Evolutionary conservation across 768 basidiomycete genomes (phyloP).

Genomic region (Suillus subalutaceus): DNA sequence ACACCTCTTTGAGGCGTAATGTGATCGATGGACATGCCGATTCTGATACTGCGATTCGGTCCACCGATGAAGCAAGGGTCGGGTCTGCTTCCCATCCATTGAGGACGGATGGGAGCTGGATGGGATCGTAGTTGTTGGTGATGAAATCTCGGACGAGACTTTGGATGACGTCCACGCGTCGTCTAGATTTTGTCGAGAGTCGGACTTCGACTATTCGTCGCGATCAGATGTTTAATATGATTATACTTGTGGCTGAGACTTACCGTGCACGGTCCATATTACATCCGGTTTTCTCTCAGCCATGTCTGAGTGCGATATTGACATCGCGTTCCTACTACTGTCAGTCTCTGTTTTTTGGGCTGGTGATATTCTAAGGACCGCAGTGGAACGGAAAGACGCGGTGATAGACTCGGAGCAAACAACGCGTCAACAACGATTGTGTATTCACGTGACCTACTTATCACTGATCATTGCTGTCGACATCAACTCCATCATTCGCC

Average conservation of each 20-base stretch:
- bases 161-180: conserved; percentile 77
- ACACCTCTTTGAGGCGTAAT: conserved; percentile 57
- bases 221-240: neutral
- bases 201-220: conserved; percentile 76
- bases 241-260: conserved; percentile 15
- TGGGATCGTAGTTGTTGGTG: conserved; percentile 57
- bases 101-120: conserved; percentile 71
- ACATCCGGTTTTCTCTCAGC: conserved; percentile 9
- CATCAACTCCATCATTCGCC: conserved; percentile 1
- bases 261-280: conserved; percentile 72
- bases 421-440: conserved; percentile 51
- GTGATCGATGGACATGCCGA: conserved; percentile 61
- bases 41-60: conserved; percentile 75
- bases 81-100: conserved; percentile 80
- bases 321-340: neutral
- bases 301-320: conserved; percentile 7
- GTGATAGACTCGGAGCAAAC: conserved; percentile 35
- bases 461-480: conserved; percentile 6
- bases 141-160: conserved; percentile 61
- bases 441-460: conserved; percentile 35
- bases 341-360: neutral
- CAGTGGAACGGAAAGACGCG: conserved; percentile 15
- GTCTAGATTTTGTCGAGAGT: conserved; percentile 64
- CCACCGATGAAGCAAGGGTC: conserved; percentile 73
- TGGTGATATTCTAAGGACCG: conserved; percentile 1